These are phyloP conservation scores for Chlamydomonas reinhardtii DNA, from an alignment of 163 green algal species.

Conservation along the genomic window DNA sequence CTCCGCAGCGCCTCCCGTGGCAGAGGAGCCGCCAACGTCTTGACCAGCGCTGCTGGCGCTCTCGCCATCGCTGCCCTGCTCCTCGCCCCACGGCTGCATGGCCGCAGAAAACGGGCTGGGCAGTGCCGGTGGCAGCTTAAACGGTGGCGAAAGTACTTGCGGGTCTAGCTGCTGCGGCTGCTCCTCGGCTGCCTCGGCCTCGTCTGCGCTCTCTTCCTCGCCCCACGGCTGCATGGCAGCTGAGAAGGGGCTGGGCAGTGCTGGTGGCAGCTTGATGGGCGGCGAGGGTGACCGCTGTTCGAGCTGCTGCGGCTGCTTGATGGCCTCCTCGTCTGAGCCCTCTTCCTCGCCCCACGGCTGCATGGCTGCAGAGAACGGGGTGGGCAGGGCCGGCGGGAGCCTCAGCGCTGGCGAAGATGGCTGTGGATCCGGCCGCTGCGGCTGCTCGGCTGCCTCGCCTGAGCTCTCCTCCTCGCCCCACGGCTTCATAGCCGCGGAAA, in stretches of 20 bases:
- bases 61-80: neutral
- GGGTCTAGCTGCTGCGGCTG: neutral
- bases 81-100: neutral
- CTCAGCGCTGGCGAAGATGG: neutral
- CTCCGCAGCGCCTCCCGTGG: too few relatives aligned
- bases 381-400: neutral
- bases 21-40: too few relatives aligned
- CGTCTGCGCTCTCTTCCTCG: neutral
- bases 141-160: neutral
- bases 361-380: too few relatives aligned
- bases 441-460: too few relatives aligned
- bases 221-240: neutral
- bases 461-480: too few relatives aligned
- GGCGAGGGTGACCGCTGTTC: too few relatives aligned
- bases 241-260: slow-evolving; percentile 21
- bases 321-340: too few relatives aligned
- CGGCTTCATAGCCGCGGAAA: too few relatives aligned
- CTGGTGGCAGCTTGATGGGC: neutral
- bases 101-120: slow-evolving; percentile 23
- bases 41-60: too few relatives aligned
- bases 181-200: neutral
- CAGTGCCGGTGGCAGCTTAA: neutral
- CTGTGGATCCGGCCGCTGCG: too few relatives aligned
- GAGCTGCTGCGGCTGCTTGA: too few relatives aligned
- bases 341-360: too few relatives aligned